Base-by-base conservation (phyloP, 306 rosid species). In the Adenanthera pavonina region DNA sequence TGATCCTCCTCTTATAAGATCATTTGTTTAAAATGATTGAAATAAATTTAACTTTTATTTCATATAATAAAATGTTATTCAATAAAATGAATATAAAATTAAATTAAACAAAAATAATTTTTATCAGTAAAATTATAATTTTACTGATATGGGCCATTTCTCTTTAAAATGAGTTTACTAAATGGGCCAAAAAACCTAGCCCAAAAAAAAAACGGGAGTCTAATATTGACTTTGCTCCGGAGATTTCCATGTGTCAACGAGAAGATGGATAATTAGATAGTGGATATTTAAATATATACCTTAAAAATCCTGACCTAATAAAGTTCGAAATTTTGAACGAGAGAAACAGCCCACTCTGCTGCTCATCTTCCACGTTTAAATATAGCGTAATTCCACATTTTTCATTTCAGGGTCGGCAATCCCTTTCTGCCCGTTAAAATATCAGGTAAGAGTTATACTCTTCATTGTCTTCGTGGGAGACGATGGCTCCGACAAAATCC, bases 361-460 rank as follows among this genome's bases (percentile, higher is more conserved):
- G 49, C 33, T 80, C 77, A 4, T 83, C 80, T 74, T 77, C 30
- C 11, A 60, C 78, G 14, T 41, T 38, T 25, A 44, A 17, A 9
- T 13, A 16, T 62, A 52, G 13, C 30, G 25, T n/a, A 60, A 74
- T 49, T 82, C 77, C 20, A 57, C 20, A 64, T 30, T 34, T 83
- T 61, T 61, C 41, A 12, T 33, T 61, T 30, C 17, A 60, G 66
- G 33, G 38, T 25, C 66, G 14, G 35, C 38, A 60, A 8, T 60
- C 64, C 20, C 16, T 72, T 69, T 72, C 64, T 20, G 19, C 78
- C 15, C 41, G 81, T 75, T 51, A 69, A 49, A 36, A 47, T 77
- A 72, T 60, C 75, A 87, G 90, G 87, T 87, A 77, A 78, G 53
- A 16, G 89, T 85, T 69, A 71, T 56, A 16, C 72, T 78, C 60